These are phyloP conservation scores for Alliaria petiolata DNA, from an alignment of 345 rosid genomes.

Conservation along the genomic window DNA sequence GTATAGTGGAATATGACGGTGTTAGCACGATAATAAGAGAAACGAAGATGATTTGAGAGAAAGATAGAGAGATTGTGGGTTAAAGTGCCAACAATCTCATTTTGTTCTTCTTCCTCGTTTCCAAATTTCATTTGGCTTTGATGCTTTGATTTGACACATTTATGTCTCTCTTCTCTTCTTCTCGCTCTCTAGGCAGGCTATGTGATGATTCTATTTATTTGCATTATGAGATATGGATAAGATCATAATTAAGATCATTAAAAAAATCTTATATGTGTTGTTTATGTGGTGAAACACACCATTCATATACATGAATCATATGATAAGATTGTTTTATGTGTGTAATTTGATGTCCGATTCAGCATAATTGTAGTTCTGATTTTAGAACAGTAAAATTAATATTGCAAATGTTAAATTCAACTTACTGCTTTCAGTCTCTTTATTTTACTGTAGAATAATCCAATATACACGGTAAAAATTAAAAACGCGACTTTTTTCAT, in stretches of 20 bases:
- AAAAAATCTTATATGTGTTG: background rate
- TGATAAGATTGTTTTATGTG: background rate
- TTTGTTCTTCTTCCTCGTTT: constrained; percentile 10
- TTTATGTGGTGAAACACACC: background rate
- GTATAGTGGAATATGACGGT: constrained; percentile 30
- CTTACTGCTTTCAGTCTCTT: background rate
- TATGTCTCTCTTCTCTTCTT: background rate
- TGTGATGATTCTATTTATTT: constrained; percentile 10
- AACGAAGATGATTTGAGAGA: constrained; percentile 15
- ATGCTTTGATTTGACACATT: constrained; percentile 15
- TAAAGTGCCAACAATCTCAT: constrained; percentile 27
- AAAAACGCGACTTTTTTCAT: background rate
- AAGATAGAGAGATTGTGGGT: constrained; percentile 20
- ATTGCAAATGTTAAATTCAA: background rate
- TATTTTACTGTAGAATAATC: background rate
- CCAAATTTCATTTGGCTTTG: constrained; percentile 2
- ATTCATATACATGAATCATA: background rate
- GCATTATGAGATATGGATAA: constrained; percentile 21
- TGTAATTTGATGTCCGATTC: background rate
- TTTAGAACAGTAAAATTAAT: background rate
- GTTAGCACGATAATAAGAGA: constrained; percentile 24
- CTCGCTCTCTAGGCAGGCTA: background rate
- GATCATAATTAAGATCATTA: too few species aligned
- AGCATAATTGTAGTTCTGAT: background rate
- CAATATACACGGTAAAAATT: background rate